Evolutionary conservation across 257 asterid genomes (phyloP), one percentile per base, ranked within the genome.

Genomic region (Parsonsia alboflavescens): DNA sequence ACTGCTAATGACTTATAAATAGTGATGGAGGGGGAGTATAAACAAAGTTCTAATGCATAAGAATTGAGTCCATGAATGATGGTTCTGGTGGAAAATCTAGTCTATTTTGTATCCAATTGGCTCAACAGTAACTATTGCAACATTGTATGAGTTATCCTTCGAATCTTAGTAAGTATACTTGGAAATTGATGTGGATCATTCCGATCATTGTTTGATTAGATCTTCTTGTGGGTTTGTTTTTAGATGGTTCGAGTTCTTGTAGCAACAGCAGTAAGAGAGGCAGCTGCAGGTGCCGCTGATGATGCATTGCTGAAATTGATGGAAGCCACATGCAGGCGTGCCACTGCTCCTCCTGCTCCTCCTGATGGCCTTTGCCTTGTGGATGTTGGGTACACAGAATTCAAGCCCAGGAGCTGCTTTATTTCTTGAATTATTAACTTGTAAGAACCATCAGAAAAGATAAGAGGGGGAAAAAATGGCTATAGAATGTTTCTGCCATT

Each of bases 211-310:
- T 28, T 36, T 53, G n/a, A 45, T 54, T 36, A 63, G 73, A 33
- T 50, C 28, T 52, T 71, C 17, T 5, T 62, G 44, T 28, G 59
- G 56, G 26, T 26, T 68, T 73, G 59, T 70, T 42, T 50, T 62
- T 82, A 94, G 99, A 95, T 95, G 99, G 92, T 95, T 76, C 88
- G 99, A 68, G 99, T 95, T 72, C 92, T 95, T 73, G 99, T 95
- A 71, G 98, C 98, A 49, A 95, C 97, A 1, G 88, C 88, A 39
- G 82, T 94, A 36, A 86, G 99, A 78, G 99, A 94, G 85, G 97
- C 99, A 36, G 97, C 95, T 53, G 98, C 99, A 12, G 98, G 97
- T 62, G 98, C 98, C 4, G 93, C 84, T 10, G 96, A 88, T 5
- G 94, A 89, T 72, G 87, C 91, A 24, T 77, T 95, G 85, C 81